Conservation (phyloP, 805 yeast genomes). For the Myxozyma geophila region DNA sequence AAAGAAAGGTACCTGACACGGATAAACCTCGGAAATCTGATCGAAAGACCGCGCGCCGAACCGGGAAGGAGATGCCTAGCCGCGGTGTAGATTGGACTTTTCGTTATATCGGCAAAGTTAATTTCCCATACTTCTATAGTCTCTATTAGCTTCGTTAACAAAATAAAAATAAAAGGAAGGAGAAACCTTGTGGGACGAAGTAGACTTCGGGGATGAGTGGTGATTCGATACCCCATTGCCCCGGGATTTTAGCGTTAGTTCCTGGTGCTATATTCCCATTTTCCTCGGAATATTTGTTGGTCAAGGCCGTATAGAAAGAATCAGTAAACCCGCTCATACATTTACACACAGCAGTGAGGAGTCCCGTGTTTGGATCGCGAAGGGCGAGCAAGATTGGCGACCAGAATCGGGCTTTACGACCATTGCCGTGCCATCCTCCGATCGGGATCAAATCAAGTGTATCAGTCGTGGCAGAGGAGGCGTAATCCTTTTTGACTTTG, state of each 20-base stretch:
- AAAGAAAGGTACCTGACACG: constrained; percentile 20
- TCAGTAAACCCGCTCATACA: constrained; percentile 41
- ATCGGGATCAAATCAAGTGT: constrained; percentile 39
- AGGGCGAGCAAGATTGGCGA: constrained; percentile 40
- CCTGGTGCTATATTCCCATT: constrained; percentile 10
- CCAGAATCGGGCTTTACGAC: constrained; percentile 40
- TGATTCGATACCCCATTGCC: constrained; percentile 29
- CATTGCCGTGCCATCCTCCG: constrained; percentile 41
- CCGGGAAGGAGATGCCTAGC: constrained; percentile 20
- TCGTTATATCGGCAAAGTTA: constrained; percentile 38
- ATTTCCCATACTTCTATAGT: constrained; percentile 39
- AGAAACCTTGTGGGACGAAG: constrained; percentile 37
- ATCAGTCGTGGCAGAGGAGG: constrained; percentile 20
- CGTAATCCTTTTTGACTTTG: constrained; percentile 41
- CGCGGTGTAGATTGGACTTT: constrained; percentile 38
- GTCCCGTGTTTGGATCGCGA: constrained; percentile 37
- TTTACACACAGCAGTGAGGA: constrained; percentile 38
- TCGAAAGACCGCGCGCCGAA: constrained; percentile 35
- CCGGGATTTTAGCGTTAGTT: neutral
- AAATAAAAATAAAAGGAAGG: neutral
- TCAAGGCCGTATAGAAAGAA: constrained; percentile 33
- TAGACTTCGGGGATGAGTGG: constrained; percentile 35
- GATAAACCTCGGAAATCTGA: constrained; percentile 40
- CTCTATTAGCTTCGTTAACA: neutral
- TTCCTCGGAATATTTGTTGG: constrained; percentile 30